Evolutionary conservation across 2,329 filamentous ascomycete genomes (phyloP), one percentile per base, ranked within the genome.

Genomic region (Cercospora brassicicola): DNA sequence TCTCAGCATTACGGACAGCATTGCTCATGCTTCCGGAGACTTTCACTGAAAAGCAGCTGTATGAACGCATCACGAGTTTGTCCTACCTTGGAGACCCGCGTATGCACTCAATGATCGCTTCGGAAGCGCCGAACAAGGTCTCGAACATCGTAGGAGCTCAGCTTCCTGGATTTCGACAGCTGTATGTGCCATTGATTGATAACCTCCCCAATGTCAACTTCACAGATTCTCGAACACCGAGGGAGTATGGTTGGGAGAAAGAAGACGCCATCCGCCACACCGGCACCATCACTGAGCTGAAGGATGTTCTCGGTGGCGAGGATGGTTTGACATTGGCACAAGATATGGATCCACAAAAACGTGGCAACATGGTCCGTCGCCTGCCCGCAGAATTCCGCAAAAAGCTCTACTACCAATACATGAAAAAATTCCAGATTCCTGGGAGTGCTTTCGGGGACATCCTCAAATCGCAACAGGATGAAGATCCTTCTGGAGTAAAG

Each of bases 41-140:
- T 2, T 99, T 99, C 79, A 94, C 90, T 28, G 95, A 99, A 77
- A 88, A 89, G 68, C 86, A 97, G 73, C 84, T 99, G 1, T 99
- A 97, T 81, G 90, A 88, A 73, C 95, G 93, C 20, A 97, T 99
- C 69, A 91, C 95, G 0, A 91, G 92, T 23, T 90, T 99, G 72
- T 96, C 92, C 76, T 99, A 99, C 79, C 88, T 96, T 73, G 95
- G 95, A 36, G 95, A 99, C 77, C 93, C 94, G n/a, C 91, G 95
- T 71, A 99, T 99, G 95, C 84, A 89, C 1, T 72, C 75, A 3
- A 85, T 97, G 51, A 91, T 92, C 2, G 72, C 74, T 18, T 72
- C 72, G 18, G 95, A 99, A 79, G 92, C 98, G 77, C 93, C 92
- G 33, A 89, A 89, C 76, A 99, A 99, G 81, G 93, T 99, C 20